Base-by-base conservation (phyloP, 495 filamentous ascomycete species). In the Neurospora tetrasperma region DNA sequence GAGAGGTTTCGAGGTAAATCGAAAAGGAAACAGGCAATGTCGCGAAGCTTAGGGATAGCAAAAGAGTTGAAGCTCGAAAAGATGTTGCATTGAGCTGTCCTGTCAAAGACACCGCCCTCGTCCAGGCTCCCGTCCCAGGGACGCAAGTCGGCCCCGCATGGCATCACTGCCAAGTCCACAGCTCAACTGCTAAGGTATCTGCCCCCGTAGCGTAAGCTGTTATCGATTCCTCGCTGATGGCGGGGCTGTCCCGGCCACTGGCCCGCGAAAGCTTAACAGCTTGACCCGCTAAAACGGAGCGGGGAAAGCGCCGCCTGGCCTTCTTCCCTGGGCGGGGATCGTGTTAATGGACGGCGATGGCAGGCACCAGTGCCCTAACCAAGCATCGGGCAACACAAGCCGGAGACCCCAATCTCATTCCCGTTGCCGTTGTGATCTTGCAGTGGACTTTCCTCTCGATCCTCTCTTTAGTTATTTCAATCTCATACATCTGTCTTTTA, bases 1-100 rank as follows among this genome's bases (percentile, higher is more conserved):
- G 7, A 27, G 23, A 66, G 27, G 5, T 59, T 1, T 5, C 27
- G 14, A 27, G 48, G 11, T 14, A 59, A 14, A 10, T 66, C 3
- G 54, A 27, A 38, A 9, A 2, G 0, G 12, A 1, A 1, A 31
- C 35, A 35, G 3, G 23, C 54, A 38, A 35, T 62, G 14, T 35
- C 23, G 70, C 0, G 9, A n/a, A 20, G 16, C 43, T 39, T n/a
- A 27, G 27, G 27, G 8, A 31, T 59, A 4, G 31, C 16, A 7
- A 48, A 35, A 31, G 18, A 42, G 41, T 18, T 71, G 20, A 9
- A 42, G 69, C 16, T 59, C 14, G 41, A 35, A 38, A 42, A 46
- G 54, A 42, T 43, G 54, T 69, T 41, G 66, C 20, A 69, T 70
- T 35, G 74, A 72, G 70, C 44, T 69, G 70, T 66, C 27, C 27